phyloP scores from a whole-genome alignment of 2,329 filamentous ascomycete genomes.

The Elsinoe australis region DNA sequence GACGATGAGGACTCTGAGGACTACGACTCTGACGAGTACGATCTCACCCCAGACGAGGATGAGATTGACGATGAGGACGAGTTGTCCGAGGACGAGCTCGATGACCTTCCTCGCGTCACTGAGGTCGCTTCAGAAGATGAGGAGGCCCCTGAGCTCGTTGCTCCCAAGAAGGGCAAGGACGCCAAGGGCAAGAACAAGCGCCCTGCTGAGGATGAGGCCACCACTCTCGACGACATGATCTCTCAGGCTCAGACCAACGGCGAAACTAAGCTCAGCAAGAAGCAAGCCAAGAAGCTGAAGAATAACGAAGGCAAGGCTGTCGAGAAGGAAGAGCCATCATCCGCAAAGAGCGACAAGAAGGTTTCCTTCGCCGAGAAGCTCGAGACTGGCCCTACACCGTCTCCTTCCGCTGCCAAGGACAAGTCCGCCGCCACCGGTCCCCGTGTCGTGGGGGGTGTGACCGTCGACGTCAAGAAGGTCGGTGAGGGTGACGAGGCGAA shows the following conservation, averaged over 20 bases:
- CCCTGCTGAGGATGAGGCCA: constrained; percentile 61
- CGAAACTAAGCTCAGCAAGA: constrained; percentile 80
- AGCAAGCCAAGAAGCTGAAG: constrained; percentile 96
- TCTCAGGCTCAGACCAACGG: constrained; percentile 59
- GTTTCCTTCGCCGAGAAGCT: constrained; percentile 99
- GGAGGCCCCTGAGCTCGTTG: constrained; percentile 49
- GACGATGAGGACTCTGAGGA: constrained; percentile 56
- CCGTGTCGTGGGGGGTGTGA: constrained; percentile 81
- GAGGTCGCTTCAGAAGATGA: constrained; percentile 75
- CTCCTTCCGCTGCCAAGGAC: constrained; percentile 40
- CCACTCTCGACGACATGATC: constrained; percentile 72
- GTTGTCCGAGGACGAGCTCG: constrained; percentile 45
- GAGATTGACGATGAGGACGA: constrained; percentile 55
- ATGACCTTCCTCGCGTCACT: constrained; percentile 67
- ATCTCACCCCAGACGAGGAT: constrained; percentile 70
- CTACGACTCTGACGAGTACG: constrained; percentile 52
- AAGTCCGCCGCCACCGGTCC: constrained; percentile 51
- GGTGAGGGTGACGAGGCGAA: constrained; percentile 79
- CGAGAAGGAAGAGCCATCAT: constrained; percentile 37
- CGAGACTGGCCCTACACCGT: constrained; percentile 85
- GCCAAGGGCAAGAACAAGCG: constrained; percentile 89
- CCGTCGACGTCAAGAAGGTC: constrained; percentile 88
- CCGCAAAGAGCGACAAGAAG: constrained; percentile 73
- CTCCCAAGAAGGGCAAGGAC: constrained; percentile 31
- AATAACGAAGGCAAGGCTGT: constrained; percentile 94